Percentiles rank a stretch among this genome's conserved stretches.
Evolutionary conservation across 768 basidiomycete genomes (phyloP).

Genomic region (Albatrellus ellisii): DNA sequence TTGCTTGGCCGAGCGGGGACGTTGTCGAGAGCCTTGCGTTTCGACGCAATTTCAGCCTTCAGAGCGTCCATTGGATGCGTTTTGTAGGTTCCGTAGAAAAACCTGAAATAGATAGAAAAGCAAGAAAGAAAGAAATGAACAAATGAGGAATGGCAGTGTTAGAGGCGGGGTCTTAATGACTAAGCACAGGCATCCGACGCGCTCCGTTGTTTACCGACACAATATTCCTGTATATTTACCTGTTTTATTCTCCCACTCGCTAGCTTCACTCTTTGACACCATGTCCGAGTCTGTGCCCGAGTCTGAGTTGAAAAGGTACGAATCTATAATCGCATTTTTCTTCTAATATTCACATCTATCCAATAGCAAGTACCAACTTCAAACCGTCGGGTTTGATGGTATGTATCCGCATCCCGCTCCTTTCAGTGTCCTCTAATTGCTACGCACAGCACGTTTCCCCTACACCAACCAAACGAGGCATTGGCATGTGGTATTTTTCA

Average conservation of each 20-base stretch:
- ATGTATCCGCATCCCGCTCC: constrained; percentile 14
- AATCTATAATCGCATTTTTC: too few relatives aligned
- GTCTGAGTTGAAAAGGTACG: too few relatives aligned
- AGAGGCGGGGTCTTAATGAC: too few relatives aligned
- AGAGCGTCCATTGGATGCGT: constrained; percentile 75
- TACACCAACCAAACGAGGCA: constrained; percentile 93
- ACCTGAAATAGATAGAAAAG: too few relatives aligned
- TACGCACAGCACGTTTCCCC: constrained; percentile 62
- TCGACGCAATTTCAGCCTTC: constrained; percentile 76
- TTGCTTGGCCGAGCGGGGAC: constrained; percentile 53
- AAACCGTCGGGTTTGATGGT: constrained; percentile 95
- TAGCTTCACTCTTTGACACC: constrained; percentile 17
- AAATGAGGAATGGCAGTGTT: neutral
- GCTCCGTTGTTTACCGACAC: constrained; percentile 7
- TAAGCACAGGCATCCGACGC: constrained; percentile 3
- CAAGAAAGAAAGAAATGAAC: neutral
- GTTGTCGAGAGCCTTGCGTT: constrained; percentile 63
- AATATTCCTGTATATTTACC: too few relatives aligned
- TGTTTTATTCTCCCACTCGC: constrained; percentile 20
- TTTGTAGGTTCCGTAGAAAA: too few relatives aligned
- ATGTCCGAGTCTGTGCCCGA: constrained; percentile 52
- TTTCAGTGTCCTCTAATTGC: constrained; percentile 6
- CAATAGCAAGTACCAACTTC: constrained; percentile 81
- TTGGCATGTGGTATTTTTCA: constrained; percentile 47
- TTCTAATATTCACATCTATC: constrained; percentile 12